Base-by-base conservation (phyloP, 495 filamentous ascomycete species). In the Aspergillus kassunensis region DNA sequence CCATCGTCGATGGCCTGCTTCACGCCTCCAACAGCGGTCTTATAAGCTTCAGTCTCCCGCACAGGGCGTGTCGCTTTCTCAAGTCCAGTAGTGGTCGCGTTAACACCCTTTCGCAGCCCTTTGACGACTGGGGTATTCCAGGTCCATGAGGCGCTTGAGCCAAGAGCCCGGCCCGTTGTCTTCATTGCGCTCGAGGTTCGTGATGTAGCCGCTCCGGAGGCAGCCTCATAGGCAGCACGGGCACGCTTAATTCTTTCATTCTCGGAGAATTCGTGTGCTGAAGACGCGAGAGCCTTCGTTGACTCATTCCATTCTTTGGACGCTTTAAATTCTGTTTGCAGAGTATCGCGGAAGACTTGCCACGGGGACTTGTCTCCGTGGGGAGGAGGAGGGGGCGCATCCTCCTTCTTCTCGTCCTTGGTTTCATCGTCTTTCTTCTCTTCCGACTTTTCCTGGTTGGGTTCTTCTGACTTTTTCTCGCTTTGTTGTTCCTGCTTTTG, bases 271-370 rank as follows among this genome's bases (percentile, higher is more conserved):
- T 96, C 80, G 58, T 96, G 85, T 20, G 90, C 91, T 0, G 85
- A 88, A 31, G 87, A 86, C 11, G 90, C 89, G 10, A 98, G 79
- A 45, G 91, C 89, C 67, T 97, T 97, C 15, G 91, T 98, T 36
- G 89, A 95, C 59, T 98, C 93, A 61, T 97, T 93, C 93, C 95
- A 98, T 69, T 98, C 93, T 66, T 97, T 95, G 15, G 93, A 97
- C 23, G 91, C 88, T 64, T 96, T 91, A 71, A 98, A 93, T 65
- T 97, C 93, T 44, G 78, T 75, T 61, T 89, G 82, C 66, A 98
- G 81, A 47, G 93, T 98, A 59, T 98, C 93, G 53, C 89, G 88
- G 76, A 98, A 98, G 33, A 98, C 93, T 69, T 96, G 90, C 89
- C 93, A 96, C 27, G 93, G 93, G 7, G 92, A 88, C 74, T 98